Evolutionary conservation across 257 asterid species (phyloP), one percentile per base, ranked within the genome.

Genomic region (Catharanthus roseus): DNA sequence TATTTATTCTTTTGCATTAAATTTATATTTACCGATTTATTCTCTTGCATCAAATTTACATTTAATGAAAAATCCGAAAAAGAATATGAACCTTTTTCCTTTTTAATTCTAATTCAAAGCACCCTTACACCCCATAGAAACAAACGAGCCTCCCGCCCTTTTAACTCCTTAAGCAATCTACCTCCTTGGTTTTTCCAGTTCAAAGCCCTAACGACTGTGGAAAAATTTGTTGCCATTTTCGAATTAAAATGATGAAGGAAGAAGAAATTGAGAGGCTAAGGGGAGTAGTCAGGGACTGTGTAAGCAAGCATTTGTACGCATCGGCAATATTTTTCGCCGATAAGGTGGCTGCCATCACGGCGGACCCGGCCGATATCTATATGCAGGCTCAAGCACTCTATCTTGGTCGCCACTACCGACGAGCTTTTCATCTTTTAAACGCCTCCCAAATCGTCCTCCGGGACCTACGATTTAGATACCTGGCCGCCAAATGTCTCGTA

Each of bases 361-460:
- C 90, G 18, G 99, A 95, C 82, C 95, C 99, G 16, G 92, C 99
- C 69, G 99, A 95, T 67, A 88, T 95, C 44, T 95, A 95, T 68
- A 95, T 95, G 97, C 99, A 95, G 83, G 97, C 99, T 18, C 99
- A 95, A 85, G 99, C 99, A 19, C 89, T 95, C 36, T 95, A 84
- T 85, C 91, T 95, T 26, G 97, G 97, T 65, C 87, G 96, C 10
- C 97, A 95, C 64, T 95, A 88, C 60, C 97, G 99, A 70, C 91
- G 97, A 28, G 96, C 99, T 38, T 95, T 89, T 78, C 99, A 95
- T 79, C 96, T 95, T 74, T 92, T 95, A 57, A 95, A 95, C 64
- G 96, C 97, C 73, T 93, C 99, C 51, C 96, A 95, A 69, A 89
- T 91, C 47, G 96, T 95, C 51, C 95, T 86, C 60, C 95, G 97